These are phyloP conservation scores for Prunus campanulata DNA, from an alignment of 306 rosid species.

Conservation along the genomic window DNA sequence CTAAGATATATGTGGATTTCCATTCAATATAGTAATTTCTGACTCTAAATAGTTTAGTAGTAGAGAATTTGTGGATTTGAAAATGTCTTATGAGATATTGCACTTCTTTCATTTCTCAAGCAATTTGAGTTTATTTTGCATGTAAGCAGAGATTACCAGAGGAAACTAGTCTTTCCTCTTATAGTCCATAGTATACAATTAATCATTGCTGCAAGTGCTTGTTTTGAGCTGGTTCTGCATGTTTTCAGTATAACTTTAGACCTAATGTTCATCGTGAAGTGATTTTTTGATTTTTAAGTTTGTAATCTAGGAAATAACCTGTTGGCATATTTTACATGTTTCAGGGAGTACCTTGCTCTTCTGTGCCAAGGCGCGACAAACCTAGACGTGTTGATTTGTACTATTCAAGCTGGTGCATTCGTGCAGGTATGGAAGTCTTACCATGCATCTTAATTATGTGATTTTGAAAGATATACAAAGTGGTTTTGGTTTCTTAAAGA, in stretches of 20 bases:
- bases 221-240: background rate
- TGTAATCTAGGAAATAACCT: conserved; percentile 16
- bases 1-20: background rate
- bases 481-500: conserved; percentile 7
- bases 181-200: background rate
- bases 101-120: background rate
- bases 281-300: background rate
- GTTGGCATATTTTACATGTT: conserved; percentile 2
- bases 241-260: background rate
- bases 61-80: background rate
- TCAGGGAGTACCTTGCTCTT: conserved; percentile 53
- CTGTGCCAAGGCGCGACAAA: conserved; percentile 51
- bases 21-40: background rate
- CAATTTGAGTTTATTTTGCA: background rate
- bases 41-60: background rate
- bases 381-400: conserved; percentile 59
- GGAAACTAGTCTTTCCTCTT: background rate
- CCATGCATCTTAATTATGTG: background rate
- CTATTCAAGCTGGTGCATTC: conserved; percentile 69
- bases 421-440: conserved; percentile 38
- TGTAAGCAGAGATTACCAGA: background rate
- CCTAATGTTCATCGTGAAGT: background rate
- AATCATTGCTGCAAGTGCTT: background rate
- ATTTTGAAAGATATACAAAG: background rate
- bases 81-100: background rate